phyloP scores from a whole-genome alignment of 768 basidiomycete species.

The Lentinula guzmanii region DNA sequence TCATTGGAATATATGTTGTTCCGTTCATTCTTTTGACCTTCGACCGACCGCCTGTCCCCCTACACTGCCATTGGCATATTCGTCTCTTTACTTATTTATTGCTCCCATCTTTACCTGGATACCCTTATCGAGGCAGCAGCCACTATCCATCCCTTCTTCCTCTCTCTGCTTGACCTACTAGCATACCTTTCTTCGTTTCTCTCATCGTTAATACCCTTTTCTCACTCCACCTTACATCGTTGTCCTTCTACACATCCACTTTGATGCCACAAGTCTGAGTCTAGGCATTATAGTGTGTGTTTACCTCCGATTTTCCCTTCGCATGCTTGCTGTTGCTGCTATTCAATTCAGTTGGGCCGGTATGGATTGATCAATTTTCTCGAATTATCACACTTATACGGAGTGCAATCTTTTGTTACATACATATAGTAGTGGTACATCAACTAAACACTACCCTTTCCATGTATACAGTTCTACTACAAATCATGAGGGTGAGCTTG shows the following conservation, averaged over 20 bases:
- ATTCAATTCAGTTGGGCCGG: background rate
- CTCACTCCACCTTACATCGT: background rate
- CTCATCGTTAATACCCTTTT: background rate
- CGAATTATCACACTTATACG: background rate
- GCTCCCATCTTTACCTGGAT: background rate
- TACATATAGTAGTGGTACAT: too few relatives aligned
- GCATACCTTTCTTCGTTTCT: background rate
- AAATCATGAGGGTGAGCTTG: too few relatives aligned
- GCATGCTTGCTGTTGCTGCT: background rate
- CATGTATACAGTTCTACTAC: too few relatives aligned
- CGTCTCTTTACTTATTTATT: background rate
- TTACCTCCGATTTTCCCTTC: background rate
- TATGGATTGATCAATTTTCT: too few relatives aligned
- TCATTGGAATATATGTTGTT: background rate
- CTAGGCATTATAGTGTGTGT: background rate
- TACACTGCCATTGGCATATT: background rate
- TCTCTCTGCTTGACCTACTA: background rate
- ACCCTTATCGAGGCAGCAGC: slow-evolving; percentile 1
- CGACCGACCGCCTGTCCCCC: background rate
- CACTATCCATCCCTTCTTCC: background rate
- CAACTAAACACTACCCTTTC: too few relatives aligned
- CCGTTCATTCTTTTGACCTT: background rate
- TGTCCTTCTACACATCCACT: background rate
- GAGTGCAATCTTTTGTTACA: too few relatives aligned
- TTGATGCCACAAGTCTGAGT: too few relatives aligned